Base-by-base conservation (phyloP, 805 yeast genomes). In the Sugiyamaella chiloensis region DNA sequence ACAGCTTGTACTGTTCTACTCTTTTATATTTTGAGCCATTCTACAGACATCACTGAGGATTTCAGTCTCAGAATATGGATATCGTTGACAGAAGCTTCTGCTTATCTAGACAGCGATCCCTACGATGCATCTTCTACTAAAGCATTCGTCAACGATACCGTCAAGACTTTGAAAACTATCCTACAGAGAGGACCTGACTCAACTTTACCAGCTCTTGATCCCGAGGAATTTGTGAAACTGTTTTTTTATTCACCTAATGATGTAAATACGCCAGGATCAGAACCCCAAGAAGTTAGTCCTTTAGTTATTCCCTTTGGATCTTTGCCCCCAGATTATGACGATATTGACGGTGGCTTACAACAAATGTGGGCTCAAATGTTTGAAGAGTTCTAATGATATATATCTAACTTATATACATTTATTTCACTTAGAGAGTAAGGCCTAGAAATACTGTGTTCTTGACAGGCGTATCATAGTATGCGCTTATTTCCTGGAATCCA, bases 1-100 rank as follows among this genome's bases (percentile, higher is more conserved):
- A 24, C 50, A 20, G 37, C 50, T 6, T 40, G 42, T 24, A 37
- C 45, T 5, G 46, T 26, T 5, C 24, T 47, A 17, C 42, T 47
- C 14, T 41, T 47, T 24, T 47, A 32, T 34, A 47, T 47, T 32
- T 16, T 47, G 40, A 47, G 23, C 20, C 37, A 41, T 9, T 29
- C 29, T 24, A 21, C 41, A 3, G 26, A 27, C 14, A 40, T 47
- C 11, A 27, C 19, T 16, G 30, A 47, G 24, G 50, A 47, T 31
- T 41, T 47, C 11, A 44, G 46, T 9, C 34, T 47, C n/a, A 40
- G 40, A 21, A 47, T 47, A 19, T 47, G 50, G 50, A 47, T 47
- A 16, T 24, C 50, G 9, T 26, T 47, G n/a, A 41, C 42, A 16
- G 45, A 47, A 17, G 40, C 50, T 12, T 29, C 37, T 23, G 42